Evolutionary conservation across 2,329 filamentous ascomycete genomes (phyloP).

Genomic region (Diatrype stigma): DNA sequence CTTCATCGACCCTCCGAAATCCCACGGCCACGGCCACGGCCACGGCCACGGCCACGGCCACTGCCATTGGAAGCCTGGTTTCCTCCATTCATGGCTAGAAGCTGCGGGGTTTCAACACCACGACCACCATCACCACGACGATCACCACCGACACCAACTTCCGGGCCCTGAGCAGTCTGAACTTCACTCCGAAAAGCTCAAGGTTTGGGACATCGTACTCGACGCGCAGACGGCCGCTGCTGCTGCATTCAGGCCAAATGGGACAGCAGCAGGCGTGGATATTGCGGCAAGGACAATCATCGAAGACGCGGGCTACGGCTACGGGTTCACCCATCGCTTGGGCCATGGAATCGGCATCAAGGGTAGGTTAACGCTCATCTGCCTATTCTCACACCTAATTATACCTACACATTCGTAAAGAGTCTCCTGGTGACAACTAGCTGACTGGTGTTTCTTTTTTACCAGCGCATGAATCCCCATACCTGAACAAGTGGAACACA

Average conservation of each 20-base stretch:
- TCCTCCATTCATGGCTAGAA: not conserved
- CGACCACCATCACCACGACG: not conserved
- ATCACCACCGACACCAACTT: not conserved
- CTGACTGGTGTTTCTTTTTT: not conserved
- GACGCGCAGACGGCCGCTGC: constrained; percentile 57
- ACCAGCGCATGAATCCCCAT: constrained; percentile 57
- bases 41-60: too few species aligned
- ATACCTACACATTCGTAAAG: not conserved
- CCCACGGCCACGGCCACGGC: not conserved
- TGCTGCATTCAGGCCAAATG: constrained; percentile 43
- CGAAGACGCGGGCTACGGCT: constrained; percentile 52
- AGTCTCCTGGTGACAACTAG: not conserved
- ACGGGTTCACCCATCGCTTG: constrained; percentile 57
- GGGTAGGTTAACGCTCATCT: constrained; percentile 18
- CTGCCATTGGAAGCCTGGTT: not conserved
- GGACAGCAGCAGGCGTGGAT: constrained; percentile 56
- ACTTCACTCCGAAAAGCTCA: constrained; percentile 44
- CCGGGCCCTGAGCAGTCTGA: constrained; percentile 4
- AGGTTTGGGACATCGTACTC: constrained; percentile 58
- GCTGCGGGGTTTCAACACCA: constrained; percentile 10
- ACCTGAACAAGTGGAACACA: constrained; percentile 59
- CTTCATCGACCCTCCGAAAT: constrained; percentile 38
- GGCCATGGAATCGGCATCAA: constrained; percentile 65
- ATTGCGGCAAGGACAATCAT: constrained; percentile 57
- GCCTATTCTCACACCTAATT: too few species aligned